These are phyloP conservation scores for Lentinula guzmanii DNA, from an alignment of 768 basidiomycete genomes.

Conservation along the genomic window DNA sequence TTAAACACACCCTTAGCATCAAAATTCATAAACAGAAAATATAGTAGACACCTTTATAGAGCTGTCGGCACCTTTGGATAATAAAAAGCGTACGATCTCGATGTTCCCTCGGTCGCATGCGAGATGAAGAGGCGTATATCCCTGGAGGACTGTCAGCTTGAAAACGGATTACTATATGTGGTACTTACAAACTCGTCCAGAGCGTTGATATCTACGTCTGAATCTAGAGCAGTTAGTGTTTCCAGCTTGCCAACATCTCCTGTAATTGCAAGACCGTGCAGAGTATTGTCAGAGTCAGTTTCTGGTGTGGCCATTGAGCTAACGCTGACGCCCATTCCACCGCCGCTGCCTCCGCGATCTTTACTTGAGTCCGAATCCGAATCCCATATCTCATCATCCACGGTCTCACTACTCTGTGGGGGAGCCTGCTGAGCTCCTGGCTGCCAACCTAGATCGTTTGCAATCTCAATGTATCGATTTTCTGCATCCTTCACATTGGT, in stretches of 20 bases:
- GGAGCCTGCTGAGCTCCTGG: conserved; percentile 21
- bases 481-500: conserved; percentile 44
- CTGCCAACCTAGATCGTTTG: conserved; percentile 63
- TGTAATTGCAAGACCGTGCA: conserved; percentile 60
- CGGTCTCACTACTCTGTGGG: conserved; percentile 4
- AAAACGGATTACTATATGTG: background rate
- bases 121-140: conserved; percentile 82
- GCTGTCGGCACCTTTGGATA: conserved; percentile 60
- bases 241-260: conserved; percentile 44
- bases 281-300: conserved; percentile 28
- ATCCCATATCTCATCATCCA: conserved; percentile 35
- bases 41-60: conserved; percentile 47
- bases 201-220: conserved; percentile 47
- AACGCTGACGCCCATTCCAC: conserved; percentile 56
- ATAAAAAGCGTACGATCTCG: conserved; percentile 48
- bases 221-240: conserved; percentile 33
- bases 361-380: conserved; percentile 33
- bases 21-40: background rate
- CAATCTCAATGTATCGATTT: conserved; percentile 62
- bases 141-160: conserved; percentile 37
- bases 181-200: conserved; percentile 68
- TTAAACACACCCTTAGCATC: conserved; percentile 1
- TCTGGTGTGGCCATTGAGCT: conserved; percentile 47
- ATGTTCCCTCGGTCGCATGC: conserved; percentile 78
- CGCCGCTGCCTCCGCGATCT: conserved; percentile 22